Percentiles rank a stretch among this genome's conserved stretches.
These are phyloP conservation scores for Aspergillus calidoustus DNA, from an alignment of 2,329 filamentous ascomycete genomes.

Conservation along the genomic window DNA sequence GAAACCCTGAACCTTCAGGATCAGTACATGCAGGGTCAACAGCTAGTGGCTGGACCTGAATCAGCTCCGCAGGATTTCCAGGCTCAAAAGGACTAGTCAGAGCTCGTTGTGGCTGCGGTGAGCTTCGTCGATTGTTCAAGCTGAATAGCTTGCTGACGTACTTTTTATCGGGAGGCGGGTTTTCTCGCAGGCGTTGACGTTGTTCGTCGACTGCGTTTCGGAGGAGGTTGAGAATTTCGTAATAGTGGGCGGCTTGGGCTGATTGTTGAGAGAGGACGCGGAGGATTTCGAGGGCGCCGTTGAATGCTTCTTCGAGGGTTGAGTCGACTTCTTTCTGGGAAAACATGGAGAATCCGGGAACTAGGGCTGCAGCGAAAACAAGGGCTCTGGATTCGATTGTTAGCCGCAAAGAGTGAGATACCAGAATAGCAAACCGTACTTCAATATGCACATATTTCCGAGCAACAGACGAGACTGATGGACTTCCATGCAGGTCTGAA, in stretches of 20 bases:
- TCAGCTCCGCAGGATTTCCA: constrained; percentile 5
- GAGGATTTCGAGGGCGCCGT: constrained; percentile 56
- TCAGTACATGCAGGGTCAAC: constrained; percentile 20
- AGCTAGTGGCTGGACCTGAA: constrained; percentile 19
- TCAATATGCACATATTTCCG: constrained; percentile 64
- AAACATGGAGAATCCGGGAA: constrained; percentile 62
- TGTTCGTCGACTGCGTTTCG: constrained; percentile 52
- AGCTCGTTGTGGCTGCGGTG: constrained; percentile 14
- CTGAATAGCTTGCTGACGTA: constrained; percentile 46
- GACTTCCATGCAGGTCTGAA: constrained; percentile 58
- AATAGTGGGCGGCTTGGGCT: constrained; percentile 62
- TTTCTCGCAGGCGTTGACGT: constrained; percentile 37
- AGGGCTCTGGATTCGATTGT: constrained; percentile 47
- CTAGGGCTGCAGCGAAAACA: constrained; percentile 61
- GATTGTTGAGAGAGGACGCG: constrained; percentile 54
- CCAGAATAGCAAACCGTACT: constrained; percentile 42
- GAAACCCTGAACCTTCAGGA: background rate
- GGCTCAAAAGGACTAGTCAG: constrained; percentile 5
- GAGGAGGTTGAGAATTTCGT: constrained; percentile 58
- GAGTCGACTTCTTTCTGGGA: constrained; percentile 52
- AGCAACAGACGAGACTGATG: constrained; percentile 51
- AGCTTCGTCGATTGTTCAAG: constrained; percentile 27
- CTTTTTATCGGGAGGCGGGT: constrained; percentile 35
- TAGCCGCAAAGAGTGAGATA: background rate
- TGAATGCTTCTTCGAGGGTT: constrained; percentile 50